Base-by-base conservation (phyloP, 2,329 filamentous ascomycete genomes). In the Macrophomina tecta region DNA sequence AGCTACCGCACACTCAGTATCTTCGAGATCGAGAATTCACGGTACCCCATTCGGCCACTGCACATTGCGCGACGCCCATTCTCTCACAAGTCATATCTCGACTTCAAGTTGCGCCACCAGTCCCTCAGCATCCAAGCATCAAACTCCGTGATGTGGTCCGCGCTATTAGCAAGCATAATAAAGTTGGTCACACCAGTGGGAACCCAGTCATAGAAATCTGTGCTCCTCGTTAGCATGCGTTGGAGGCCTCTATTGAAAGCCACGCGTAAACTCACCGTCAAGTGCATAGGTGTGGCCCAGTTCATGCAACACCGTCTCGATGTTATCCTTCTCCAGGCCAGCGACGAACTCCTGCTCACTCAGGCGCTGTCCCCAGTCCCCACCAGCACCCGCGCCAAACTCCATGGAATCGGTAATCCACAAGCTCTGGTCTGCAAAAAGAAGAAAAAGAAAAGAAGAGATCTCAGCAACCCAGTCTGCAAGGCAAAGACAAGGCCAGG, bases 41-140 rank as follows among this genome's bases (percentile, higher is more conserved):
- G 23, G 23, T 23, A 23, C 23, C 23, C 23, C 23, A 23, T 23
- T 23, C 23, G 23, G 23, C 3, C 23, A 23, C 23, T 23, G 23
- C 23, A 23, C 23, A 23, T 23, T 23, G 2, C 2, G 23, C 23
- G 23, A 23, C 23, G 23, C 23, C 8, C 28, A 34, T 8, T 32
- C 28, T 16, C 12, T 45, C 67, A 73, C 69, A 71, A 66, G 53
- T 67, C 65, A 52, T 72, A 72, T 34, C 69, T 65, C 11, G 63
- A 67, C 70, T 75, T 75, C 32, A 78, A 64, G 62, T 78, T 74
- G 69, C 75, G 75, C 81, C 81, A 84, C 80, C 81, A 83, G 71
- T 83, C 80, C 1, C 81, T 72, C 60, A 80, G 70, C 81, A 83
- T 83, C 82, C 82, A 83, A 23, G 79, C 80, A 65, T 83, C 82